Percentiles rank a stretch among this genome's conserved stretches.
These are phyloP conservation scores for Mycena galericulata DNA, from an alignment of 768 basidiomycete genomes.

Conservation along the genomic window DNA sequence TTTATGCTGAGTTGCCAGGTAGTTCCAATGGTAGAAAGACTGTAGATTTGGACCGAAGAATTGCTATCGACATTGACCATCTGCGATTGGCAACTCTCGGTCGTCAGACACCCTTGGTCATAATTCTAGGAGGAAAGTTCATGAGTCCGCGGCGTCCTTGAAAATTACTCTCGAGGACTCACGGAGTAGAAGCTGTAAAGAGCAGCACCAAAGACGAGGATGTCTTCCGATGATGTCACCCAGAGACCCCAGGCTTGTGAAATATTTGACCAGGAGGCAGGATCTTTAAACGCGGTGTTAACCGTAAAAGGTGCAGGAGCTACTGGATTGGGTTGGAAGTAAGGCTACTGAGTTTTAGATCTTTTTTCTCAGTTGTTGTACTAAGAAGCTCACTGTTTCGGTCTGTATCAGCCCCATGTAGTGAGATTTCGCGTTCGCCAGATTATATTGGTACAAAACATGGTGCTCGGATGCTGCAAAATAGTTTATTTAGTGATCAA, in stretches of 20 bases:
- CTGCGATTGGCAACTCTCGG: conserved; percentile 66
- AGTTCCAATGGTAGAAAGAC: conserved; percentile 69
- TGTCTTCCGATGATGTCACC: conserved; percentile 63
- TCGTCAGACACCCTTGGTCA: conserved; percentile 57
- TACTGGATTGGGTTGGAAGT: conserved; percentile 73
- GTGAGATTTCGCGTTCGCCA: conserved; percentile 72
- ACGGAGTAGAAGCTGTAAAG: conserved; percentile 75
- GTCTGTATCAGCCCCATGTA: conserved; percentile 82
- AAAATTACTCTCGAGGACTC: not conserved
- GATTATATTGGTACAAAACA: conserved; percentile 75
- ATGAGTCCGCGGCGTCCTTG: not conserved
- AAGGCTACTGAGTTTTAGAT: conserved; percentile 59
- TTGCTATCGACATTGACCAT: conserved; percentile 63
- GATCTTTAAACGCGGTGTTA: conserved; percentile 64
- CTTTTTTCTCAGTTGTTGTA: not conserved
- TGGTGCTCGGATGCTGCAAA: conserved; percentile 64
- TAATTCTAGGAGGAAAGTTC: conserved; percentile 51
- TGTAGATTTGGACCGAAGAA: conserved; percentile 66
- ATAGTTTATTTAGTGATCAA: conserved; percentile 2
- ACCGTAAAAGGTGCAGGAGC: conserved; percentile 68
- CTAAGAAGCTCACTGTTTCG: conserved; percentile 64
- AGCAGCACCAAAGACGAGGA: conserved; percentile 76
- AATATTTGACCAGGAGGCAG: conserved; percentile 54
- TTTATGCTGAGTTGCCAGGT: conserved; percentile 66
- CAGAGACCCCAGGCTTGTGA: conserved; percentile 68